Evolutionary conservation across 768 basidiomycete genomes (phyloP).

Genomic region (Daedalea quercina): DNA sequence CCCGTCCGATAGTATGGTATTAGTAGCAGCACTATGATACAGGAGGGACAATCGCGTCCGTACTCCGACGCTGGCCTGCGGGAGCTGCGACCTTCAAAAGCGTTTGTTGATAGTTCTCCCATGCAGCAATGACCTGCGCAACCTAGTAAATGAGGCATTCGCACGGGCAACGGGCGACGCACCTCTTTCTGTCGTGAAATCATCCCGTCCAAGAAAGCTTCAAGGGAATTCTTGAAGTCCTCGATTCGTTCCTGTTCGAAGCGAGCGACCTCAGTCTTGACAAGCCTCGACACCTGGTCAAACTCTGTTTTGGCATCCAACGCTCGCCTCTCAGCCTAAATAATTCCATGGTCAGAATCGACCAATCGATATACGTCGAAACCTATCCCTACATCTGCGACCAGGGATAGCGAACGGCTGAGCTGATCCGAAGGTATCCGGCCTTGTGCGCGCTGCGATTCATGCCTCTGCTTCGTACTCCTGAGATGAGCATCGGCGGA

Average conservation of each 20-base stretch:
- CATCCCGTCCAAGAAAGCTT: slow-evolving; percentile 83
- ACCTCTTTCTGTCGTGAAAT: slow-evolving; percentile 65
- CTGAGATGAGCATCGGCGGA: slow-evolving; percentile 67
- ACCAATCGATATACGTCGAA: background rate
- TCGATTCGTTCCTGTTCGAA: slow-evolving; percentile 93
- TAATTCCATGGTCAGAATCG: background rate
- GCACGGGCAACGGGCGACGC: background rate
- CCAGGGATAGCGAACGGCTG: slow-evolving; percentile 66
- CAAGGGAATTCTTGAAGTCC: slow-evolving; percentile 84
- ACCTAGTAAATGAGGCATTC: background rate
- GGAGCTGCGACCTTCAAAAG: slow-evolving; percentile 45
- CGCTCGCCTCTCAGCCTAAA: slow-evolving; percentile 77
- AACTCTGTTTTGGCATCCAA: slow-evolving; percentile 84
- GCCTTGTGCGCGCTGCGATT: slow-evolving; percentile 76
- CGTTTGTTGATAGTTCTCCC: slow-evolving; percentile 78
- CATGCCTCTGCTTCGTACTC: slow-evolving; percentile 70
- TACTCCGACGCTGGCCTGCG: slow-evolving; percentile 5
- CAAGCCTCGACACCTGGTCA: slow-evolving; percentile 79
- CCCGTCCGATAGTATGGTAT: background rate
- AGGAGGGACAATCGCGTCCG: slow-evolving; percentile 6
- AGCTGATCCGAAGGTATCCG: slow-evolving; percentile 63
- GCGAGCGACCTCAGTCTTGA: slow-evolving; percentile 83
- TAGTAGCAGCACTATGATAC: background rate
- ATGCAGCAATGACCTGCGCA: slow-evolving; percentile 59
- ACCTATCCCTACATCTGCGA: slow-evolving; percentile 56